A percentile compares a stretch with the other conserved stretches of the same genome.
phyloP scores from a whole-genome alignment of 306 rosid species.

The Psophocarpus tetragonolobus region DNA sequence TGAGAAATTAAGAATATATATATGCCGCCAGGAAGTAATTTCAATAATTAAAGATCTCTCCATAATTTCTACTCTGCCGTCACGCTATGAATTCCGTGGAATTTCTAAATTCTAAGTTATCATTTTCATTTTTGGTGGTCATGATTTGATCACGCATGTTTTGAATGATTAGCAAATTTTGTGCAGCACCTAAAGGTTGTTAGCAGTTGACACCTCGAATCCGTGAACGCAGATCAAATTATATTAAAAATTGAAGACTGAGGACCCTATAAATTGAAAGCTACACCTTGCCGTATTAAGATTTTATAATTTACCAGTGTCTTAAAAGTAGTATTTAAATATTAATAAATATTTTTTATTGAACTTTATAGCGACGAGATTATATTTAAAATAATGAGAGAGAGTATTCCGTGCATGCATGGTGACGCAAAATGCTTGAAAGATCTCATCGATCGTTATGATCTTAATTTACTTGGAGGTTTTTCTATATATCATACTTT shows the following conservation, averaged over 20 bases:
- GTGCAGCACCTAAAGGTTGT: conserved; percentile 7
- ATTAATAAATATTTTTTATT: background rate
- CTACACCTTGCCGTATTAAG: background rate
- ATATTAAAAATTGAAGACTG: background rate
- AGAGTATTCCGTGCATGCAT: too few species aligned
- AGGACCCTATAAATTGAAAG: background rate
- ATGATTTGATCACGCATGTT: background rate
- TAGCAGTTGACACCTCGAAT: background rate
- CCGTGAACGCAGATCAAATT: background rate
- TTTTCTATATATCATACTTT: too few species aligned
- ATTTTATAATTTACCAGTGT: background rate
- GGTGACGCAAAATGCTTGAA: background rate
- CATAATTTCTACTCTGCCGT: background rate
- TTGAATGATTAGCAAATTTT: background rate
- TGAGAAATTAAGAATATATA: background rate
- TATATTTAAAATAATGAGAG: background rate
- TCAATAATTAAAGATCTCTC: background rate
- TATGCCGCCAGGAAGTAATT: background rate
- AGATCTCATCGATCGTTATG: background rate
- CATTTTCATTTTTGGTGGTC: background rate
- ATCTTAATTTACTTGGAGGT: too few species aligned
- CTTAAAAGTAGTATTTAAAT: background rate
- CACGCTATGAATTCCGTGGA: conserved; percentile 4
- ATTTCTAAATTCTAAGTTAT: background rate
- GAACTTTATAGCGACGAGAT: background rate